A percentile compares a stretch with the other conserved stretches of the same genome.
Conservation (phyloP, 495 filamentous ascomycete species). For the Stereocaulon alpinum region DNA sequence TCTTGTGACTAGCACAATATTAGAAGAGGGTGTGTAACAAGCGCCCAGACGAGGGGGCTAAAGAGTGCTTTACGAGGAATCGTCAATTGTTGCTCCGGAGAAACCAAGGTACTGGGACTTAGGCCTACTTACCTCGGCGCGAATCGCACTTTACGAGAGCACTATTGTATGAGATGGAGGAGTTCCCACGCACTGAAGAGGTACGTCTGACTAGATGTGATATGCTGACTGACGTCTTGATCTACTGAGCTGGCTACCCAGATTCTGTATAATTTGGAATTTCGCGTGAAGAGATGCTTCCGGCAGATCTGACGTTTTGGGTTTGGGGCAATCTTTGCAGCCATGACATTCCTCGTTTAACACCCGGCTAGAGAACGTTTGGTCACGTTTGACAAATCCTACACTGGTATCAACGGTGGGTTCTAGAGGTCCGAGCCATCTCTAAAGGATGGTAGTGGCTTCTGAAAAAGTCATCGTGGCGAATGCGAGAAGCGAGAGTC, state of each 20-base stretch:
- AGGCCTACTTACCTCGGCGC: neutral
- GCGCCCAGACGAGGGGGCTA: neutral
- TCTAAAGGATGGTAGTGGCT: neutral
- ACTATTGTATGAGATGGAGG: neutral
- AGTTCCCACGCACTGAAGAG: neutral
- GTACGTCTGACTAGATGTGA: neutral
- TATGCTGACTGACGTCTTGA: neutral
- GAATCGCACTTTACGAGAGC: neutral
- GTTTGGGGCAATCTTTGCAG: conserved; percentile 2
- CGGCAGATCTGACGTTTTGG: conserved; percentile 8
- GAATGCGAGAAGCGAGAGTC: neutral
- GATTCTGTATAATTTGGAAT: neutral
- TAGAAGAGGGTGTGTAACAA: neutral
- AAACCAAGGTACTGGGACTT: conserved; percentile 6
- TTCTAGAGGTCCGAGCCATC: neutral
- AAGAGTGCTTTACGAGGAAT: neutral
- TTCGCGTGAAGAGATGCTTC: neutral
- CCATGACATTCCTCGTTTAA: conserved; percentile 9
- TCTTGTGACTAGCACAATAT: too few relatives aligned
- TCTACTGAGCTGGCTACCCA: neutral
- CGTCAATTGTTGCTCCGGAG: neutral
- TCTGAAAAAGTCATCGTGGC: neutral
- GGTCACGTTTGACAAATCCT: conserved; percentile 1
- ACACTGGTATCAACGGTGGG: neutral
- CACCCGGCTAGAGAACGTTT: conserved; percentile 7